Evolutionary conservation across 2,329 filamentous ascomycete species (phyloP), one percentile per base, ranked within the genome.

Genomic region (Parascedosporium putredinis): DNA sequence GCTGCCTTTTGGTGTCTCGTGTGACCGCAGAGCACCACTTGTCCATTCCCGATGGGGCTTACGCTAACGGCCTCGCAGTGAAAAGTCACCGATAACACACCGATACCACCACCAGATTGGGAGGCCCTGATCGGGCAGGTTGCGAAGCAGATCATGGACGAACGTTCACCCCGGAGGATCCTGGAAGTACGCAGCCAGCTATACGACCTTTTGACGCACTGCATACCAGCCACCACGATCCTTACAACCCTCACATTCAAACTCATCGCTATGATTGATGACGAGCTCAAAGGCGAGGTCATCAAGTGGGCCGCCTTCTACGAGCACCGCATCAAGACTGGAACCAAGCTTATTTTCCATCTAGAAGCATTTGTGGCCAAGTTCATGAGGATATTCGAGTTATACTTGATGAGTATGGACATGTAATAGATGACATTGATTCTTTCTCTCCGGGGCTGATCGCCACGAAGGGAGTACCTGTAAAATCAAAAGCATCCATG

Each of bases 301-400:
- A 86, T 98, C 56, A 88, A 85, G 62, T 98, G 93, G 93, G 87
- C 88, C 4, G 90, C 93, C 0, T 97, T 96, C 61, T 98, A 95
- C 65, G 94, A 98, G 67, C 93, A 98, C 66, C 79, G 93, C 53
- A 87, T 97, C 67, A 87, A 87, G 64, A 85, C 85, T 58, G 93
- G 93, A 47, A 89, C 78, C 52, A 98, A 98, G 75, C 86, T 95
- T 52, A 97, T 98, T 55, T 98, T 98, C 67, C 94, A 98, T 62
- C 72, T 98, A 3, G 94, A 98, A 68, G 93, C 93, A 3, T 98
- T 98, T 67, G 93, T 98, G 52, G 91, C 91, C 51, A 97, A 96
- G 71, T 95, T 97, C 64, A 97, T 98, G 91, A 81, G 91, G 58
- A 81, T 97, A 57, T 79, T 91, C 55, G 93, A 98, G 72, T 91